These are phyloP conservation scores for Tulasnella sp. DNA, from an alignment of 768 basidiomycete genomes.

Conservation along the genomic window DNA sequence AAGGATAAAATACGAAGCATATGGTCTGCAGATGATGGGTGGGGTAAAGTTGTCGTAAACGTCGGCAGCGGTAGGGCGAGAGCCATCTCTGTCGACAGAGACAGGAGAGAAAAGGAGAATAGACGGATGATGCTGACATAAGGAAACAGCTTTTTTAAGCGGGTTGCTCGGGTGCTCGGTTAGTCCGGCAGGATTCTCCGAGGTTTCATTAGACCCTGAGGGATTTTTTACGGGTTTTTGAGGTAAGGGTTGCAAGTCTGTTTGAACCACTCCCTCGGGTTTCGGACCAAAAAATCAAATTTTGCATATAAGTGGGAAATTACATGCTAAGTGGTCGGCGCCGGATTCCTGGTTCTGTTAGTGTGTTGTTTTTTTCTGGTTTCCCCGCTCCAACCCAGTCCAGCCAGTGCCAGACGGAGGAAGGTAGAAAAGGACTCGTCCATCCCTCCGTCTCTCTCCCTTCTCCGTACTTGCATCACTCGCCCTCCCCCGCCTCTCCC, in stretches of 20 bases:
- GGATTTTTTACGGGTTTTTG: not conserved
- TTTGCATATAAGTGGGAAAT: not conserved
- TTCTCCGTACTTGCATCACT: slow-evolving; percentile 8
- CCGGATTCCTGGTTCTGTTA: not conserved
- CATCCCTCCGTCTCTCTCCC: slow-evolving; percentile 19
- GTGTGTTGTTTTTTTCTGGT: not conserved
- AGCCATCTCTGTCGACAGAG: not conserved
- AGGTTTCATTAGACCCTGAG: not conserved
- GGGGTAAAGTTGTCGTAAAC: not conserved
- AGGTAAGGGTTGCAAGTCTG: not conserved
- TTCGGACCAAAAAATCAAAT: not conserved
- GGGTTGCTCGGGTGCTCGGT: not conserved
- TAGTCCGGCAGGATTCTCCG: not conserved
- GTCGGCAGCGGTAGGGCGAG: not conserved
- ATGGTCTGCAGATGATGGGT: not conserved
- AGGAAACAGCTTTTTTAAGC: not conserved
- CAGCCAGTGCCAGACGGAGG: not conserved
- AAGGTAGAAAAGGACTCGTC: slow-evolving; percentile 1
- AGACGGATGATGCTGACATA: not conserved
- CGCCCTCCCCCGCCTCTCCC: slow-evolving; percentile 23
- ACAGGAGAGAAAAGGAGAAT: not conserved
- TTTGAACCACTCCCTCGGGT: not conserved
- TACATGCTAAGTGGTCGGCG: not conserved
- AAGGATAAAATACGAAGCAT: not conserved
- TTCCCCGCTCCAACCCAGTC: not conserved